phyloP scores from a whole-genome alignment of 176 grass and related monocot genomes.

The Ensete ventricosum region DNA sequence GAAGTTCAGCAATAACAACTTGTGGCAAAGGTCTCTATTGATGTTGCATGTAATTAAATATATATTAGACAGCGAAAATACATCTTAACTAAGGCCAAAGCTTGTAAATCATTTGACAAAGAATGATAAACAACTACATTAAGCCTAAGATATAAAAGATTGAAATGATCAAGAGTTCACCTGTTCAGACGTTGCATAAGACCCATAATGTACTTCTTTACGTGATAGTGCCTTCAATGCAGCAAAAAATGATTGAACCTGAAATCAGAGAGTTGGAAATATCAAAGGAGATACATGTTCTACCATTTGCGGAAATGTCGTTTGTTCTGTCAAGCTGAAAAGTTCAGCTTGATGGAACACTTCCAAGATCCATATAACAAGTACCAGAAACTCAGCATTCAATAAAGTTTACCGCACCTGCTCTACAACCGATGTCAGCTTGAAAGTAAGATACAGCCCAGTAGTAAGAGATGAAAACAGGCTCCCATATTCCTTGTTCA shows the following conservation, averaged over 20 bases:
- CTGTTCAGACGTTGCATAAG: constrained; percentile 91
- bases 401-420: constrained; percentile 35
- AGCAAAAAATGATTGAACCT: constrained; percentile 94
- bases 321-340: neutral
- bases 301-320: neutral
- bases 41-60: no score
- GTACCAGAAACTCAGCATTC: no score
- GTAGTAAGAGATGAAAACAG: constrained; percentile 91
- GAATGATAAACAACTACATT: neutral
- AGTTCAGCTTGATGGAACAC: neutral
- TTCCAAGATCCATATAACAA: neutral
- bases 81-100: no score
- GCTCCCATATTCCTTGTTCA: constrained; percentile 97
- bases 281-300: constrained; percentile 5
- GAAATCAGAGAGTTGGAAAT: constrained; percentile 20
- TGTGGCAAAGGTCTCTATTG: no score
- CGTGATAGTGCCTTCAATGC: constrained; percentile 66
- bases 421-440: constrained; percentile 96
- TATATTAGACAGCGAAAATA: no score
- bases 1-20: no score
- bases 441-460: constrained; percentile 94
- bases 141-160: neutral
- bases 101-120: no score
- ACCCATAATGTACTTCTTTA: constrained; percentile 81
- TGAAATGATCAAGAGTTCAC: constrained; percentile 24